Conservation (phyloP, 1,284 basidiomycete genomes). For the Irpex sp. region DNA sequence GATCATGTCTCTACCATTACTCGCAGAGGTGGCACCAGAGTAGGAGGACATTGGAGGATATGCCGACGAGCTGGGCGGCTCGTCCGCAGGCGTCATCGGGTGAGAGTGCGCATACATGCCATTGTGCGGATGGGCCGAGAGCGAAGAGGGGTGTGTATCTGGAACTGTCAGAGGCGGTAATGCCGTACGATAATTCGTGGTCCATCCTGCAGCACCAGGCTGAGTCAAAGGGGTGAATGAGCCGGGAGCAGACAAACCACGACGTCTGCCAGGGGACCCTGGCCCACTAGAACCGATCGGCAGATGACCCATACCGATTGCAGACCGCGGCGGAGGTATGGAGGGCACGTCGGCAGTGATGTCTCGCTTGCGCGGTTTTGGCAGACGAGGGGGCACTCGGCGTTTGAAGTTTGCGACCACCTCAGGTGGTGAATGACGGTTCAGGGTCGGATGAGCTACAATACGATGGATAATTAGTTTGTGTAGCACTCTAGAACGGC, state of each 20-base stretch:
- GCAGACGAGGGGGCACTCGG: slow-evolving; percentile 86
- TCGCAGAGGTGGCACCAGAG: slow-evolving; percentile 30
- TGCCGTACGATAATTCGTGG: slow-evolving; percentile 55
- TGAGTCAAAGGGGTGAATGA: slow-evolving; percentile 68
- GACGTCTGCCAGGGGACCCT: slow-evolving; percentile 46
- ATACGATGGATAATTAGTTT: slow-evolving; percentile 5
- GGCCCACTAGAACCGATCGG: slow-evolving; percentile 50
- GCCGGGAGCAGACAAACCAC: slow-evolving; percentile 78
- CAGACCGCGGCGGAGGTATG: slow-evolving; percentile 69
- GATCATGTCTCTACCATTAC: slow-evolving; percentile 32
- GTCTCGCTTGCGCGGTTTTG: slow-evolving; percentile 77
- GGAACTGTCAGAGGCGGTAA: slow-evolving; percentile 81
- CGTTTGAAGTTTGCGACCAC: slow-evolving; percentile 90
- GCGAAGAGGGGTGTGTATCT: slow-evolving; percentile 56
- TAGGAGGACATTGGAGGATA: slow-evolving; percentile 55
- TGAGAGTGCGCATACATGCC: slow-evolving; percentile 54
- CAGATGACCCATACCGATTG: slow-evolving; percentile 60
- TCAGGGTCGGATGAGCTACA: slow-evolving; percentile 82
- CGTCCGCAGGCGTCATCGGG: slow-evolving; percentile 62
- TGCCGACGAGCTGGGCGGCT: slow-evolving; percentile 46
- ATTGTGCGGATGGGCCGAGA: slow-evolving; percentile 32
- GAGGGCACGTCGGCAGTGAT: slow-evolving; percentile 49
- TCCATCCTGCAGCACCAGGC: slow-evolving; percentile 52
- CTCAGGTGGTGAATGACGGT: slow-evolving; percentile 81
- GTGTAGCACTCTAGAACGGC: slow-evolving; percentile 14